These are phyloP conservation scores for Nicotiana paniculata DNA, from an alignment of 257 asterid genomes.

Conservation along the genomic window DNA sequence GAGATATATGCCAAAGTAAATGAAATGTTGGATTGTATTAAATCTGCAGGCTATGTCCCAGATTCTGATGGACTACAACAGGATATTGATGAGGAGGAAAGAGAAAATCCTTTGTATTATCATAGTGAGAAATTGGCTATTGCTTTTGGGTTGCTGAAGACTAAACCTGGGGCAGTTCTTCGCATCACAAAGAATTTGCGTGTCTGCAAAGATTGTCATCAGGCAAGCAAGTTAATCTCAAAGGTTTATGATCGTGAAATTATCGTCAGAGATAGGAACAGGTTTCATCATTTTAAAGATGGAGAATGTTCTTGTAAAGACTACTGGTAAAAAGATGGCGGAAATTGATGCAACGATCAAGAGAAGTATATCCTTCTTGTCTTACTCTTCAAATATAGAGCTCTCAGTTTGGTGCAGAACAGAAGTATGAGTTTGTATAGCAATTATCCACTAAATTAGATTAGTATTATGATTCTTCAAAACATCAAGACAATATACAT, in stretches of 20 bases:
- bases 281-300: conserved; percentile 68
- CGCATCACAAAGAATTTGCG: conserved; percentile 73
- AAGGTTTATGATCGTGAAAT: conserved; percentile 58
- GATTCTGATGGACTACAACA: conserved; percentile 36
- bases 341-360: neutral
- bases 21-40: conserved; percentile 53
- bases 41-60: conserved; percentile 46
- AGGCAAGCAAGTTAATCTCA: conserved; percentile 60
- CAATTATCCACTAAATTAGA: too few relatives aligned
- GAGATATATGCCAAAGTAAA: conserved; percentile 56
- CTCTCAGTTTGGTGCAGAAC: too few relatives aligned
- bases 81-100: conserved; percentile 52
- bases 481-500: too few relatives aligned
- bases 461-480: too few relatives aligned
- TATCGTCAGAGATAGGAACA: conserved; percentile 63
- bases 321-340: conserved; percentile 43
- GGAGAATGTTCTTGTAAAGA: conserved; percentile 77
- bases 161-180: conserved; percentile 48
- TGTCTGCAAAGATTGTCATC: conserved; percentile 75
- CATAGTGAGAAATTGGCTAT: conserved; percentile 89
- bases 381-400: neutral
- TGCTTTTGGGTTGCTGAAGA: conserved; percentile 64
- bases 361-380: neutral
- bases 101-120: conserved; percentile 51
- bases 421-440: too few relatives aligned